phyloP scores from a whole-genome alignment of 805 yeast genomes.

The Hanseniaspora lindneri region DNA sequence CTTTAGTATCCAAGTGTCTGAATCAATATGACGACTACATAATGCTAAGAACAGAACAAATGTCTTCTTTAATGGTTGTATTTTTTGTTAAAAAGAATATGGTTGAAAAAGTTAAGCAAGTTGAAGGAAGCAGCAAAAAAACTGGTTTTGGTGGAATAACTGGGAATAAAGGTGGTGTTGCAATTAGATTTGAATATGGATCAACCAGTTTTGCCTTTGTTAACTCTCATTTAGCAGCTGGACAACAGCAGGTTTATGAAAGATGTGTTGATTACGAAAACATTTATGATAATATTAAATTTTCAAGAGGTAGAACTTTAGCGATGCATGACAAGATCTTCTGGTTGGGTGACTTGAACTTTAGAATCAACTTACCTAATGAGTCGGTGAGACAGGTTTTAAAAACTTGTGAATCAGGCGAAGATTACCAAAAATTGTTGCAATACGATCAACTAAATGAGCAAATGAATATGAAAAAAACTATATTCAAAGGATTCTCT shows the following conservation, averaged over 20 bases:
- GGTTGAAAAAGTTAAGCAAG: conserved; percentile 52
- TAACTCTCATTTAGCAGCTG: conserved; percentile 92
- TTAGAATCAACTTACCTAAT: conserved; percentile 58
- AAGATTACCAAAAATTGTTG: conserved; percentile 35
- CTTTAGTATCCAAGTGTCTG: conserved; percentile 48
- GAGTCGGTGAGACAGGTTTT: conserved; percentile 59
- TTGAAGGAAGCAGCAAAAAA: conserved; percentile 87
- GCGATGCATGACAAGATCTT: conserved; percentile 75
- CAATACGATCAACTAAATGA: conserved; percentile 65
- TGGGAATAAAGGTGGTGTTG: conserved; percentile 94
- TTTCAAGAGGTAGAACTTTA: conserved; percentile 63
- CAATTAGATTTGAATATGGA: conserved; percentile 75
- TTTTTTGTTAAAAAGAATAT: conserved; percentile 47
- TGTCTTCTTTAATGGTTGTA: conserved; percentile 55
- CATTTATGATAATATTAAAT: conserved; percentile 61
- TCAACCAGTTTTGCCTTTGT: conserved; percentile 70
- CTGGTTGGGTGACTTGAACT: conserved; percentile 94
- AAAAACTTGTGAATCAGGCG: conserved; percentile 24
- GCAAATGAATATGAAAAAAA: conserved; percentile 54
- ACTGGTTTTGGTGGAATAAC: conserved; percentile 96
- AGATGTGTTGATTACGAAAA: conserved; percentile 75
- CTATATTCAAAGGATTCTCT: conserved; percentile 60
- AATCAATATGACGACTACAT: conserved; percentile 47
- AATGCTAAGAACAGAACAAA: conserved; percentile 61
- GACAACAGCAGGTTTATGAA: conserved; percentile 67